Conservation (phyloP, 2,329 filamentous ascomycete species). For the Neonectria faginata region DNA sequence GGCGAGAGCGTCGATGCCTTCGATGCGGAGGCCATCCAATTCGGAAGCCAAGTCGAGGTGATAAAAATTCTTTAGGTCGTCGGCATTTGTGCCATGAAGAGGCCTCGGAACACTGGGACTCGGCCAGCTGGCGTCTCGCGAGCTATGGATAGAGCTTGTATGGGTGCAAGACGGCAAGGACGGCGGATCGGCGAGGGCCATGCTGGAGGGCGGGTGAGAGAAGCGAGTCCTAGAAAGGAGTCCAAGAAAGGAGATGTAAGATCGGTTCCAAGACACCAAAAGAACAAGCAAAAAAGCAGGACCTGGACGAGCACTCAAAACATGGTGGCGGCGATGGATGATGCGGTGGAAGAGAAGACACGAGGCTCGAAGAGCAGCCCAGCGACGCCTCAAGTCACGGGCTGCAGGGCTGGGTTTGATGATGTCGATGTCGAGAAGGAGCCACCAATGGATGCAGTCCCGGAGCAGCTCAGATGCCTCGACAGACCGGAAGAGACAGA, state of each 20-base stretch:
- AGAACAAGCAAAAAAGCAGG: conserved; percentile 49
- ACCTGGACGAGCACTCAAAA: conserved; percentile 49
- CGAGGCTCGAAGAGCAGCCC: conserved; percentile 13
- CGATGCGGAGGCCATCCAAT: conserved; percentile 41
- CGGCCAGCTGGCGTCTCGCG: conserved; percentile 54
- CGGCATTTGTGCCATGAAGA: conserved; percentile 10
- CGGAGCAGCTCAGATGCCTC: not conserved
- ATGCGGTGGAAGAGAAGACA: conserved; percentile 41
- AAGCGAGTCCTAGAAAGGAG: conserved; percentile 27
- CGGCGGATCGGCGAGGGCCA: conserved; percentile 50
- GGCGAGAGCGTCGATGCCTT: conserved; percentile 51
- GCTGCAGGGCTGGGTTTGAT: not conserved
- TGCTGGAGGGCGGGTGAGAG: conserved; percentile 46
- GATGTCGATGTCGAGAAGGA: not conserved
- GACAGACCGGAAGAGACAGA: not conserved
- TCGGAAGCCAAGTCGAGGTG: conserved; percentile 48
- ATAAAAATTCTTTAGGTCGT: conserved; percentile 39
- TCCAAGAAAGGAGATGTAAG: conserved; percentile 50
- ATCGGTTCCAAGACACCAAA: conserved; percentile 59
- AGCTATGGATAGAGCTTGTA: conserved; percentile 53
- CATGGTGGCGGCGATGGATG: conserved; percentile 52
- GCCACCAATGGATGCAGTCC: not conserved
- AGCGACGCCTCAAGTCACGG: conserved; percentile 8
- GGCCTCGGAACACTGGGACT: conserved; percentile 36
- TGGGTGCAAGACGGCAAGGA: conserved; percentile 50